Percentiles rank a stretch among this genome's conserved stretches.
Conservation (phyloP, 2,329 filamentous ascomycete species). For the Exophiala dermatitidis region DNA sequence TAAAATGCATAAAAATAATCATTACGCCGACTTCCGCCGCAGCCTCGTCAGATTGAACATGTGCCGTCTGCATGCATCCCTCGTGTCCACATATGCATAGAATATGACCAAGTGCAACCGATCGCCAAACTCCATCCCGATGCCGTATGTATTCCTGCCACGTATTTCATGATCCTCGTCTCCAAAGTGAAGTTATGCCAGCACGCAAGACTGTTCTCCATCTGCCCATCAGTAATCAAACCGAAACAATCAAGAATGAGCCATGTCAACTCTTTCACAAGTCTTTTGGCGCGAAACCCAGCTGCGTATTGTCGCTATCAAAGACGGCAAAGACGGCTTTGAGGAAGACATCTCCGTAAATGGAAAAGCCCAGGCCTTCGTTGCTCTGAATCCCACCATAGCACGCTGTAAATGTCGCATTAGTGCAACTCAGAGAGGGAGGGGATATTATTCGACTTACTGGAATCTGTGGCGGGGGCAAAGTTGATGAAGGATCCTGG, state of each 20-base stretch:
- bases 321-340: conserved; percentile 72
- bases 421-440: neutral
- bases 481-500: conserved; percentile 50
- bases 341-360: conserved; percentile 72
- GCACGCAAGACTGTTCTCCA: no score
- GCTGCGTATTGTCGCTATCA: conserved; percentile 38
- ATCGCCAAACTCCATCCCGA: no score
- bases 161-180: neutral
- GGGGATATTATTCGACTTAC: conserved; percentile 13
- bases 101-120: no score
- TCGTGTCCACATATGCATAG: no score
- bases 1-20: no score
- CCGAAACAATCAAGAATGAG: neutral
- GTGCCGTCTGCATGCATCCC: no score
- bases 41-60: no score
- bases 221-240: no score
- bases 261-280: conserved; percentile 10
- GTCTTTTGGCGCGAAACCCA: conserved; percentile 23
- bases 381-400: conserved; percentile 69
- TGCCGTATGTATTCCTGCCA: no score
- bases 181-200: neutral
- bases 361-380: conserved; percentile 49
- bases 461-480: conserved; percentile 21
- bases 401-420: conserved; percentile 41
- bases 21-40: no score